These are phyloP conservation scores for Paramyrothecium roridum DNA, from an alignment of 2,329 filamentous ascomycete species.

Conservation along the genomic window DNA sequence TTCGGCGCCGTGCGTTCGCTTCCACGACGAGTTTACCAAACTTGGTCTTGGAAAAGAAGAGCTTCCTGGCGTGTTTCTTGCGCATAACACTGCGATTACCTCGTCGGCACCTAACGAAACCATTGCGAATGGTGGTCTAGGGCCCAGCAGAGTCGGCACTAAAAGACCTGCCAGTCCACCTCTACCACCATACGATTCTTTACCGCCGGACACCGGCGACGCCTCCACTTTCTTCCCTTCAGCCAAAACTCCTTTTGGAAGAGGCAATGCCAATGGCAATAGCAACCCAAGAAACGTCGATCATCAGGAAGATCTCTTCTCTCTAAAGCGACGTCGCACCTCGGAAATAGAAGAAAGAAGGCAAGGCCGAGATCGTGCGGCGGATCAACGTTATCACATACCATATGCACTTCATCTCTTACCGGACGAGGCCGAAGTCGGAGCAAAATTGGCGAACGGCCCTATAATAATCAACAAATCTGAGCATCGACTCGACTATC, in stretches of 20 bases:
- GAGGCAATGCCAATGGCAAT: background rate
- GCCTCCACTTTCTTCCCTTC: background rate
- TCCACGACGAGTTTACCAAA: slow-evolving; percentile 49
- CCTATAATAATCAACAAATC: slow-evolving; percentile 10
- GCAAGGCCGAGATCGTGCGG: slow-evolving; percentile 4
- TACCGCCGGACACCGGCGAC: background rate
- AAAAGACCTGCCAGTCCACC: background rate
- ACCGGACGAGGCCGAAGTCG: slow-evolving; percentile 9
- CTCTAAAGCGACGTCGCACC: background rate
- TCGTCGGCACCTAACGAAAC: background rate
- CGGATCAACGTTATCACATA: background rate
- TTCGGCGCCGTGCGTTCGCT: slow-evolving; percentile 38
- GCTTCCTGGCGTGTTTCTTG: slow-evolving; percentile 48
- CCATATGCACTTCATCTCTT: slow-evolving; percentile 8
- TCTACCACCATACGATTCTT: background rate
- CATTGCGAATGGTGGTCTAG: background rate
- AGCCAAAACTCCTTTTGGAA: background rate
- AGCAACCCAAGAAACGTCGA: background rate
- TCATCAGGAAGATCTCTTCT: background rate
- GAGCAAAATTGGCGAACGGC: slow-evolving; percentile 12
- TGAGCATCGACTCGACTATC: slow-evolving; percentile 14
- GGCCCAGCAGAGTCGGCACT: no score
- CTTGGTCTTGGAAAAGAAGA: slow-evolving; percentile 49
- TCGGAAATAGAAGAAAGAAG: slow-evolving; percentile 6
- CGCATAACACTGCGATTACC: slow-evolving; percentile 26